Conservation (phyloP, 2,329 filamentous ascomycete species). For the Aspergillus clavatus region DNA sequence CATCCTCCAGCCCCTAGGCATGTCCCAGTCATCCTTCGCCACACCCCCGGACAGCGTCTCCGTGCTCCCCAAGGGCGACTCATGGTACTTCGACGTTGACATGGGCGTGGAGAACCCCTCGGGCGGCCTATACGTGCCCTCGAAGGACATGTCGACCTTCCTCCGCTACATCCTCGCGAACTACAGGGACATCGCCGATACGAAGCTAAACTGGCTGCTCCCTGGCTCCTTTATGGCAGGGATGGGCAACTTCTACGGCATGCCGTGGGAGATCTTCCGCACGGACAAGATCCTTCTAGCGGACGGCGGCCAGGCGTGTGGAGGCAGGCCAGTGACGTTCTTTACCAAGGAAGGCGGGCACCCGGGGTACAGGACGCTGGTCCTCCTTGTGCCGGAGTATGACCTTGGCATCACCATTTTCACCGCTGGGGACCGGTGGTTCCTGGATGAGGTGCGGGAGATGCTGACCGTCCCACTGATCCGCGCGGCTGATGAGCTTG, state of each 20-base stretch:
- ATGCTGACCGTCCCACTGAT: constrained; percentile 15
- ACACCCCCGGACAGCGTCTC: not conserved
- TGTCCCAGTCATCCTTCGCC: constrained; percentile 7
- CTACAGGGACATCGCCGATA: constrained; percentile 38
- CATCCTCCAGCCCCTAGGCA: constrained; percentile 16
- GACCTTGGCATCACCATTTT: constrained; percentile 42
- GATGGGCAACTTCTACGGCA: constrained; percentile 40
- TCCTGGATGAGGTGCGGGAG: constrained; percentile 9
- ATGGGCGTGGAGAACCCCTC: constrained; percentile 8
- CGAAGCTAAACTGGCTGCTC: constrained; percentile 42
- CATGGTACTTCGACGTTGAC: constrained; percentile 23
- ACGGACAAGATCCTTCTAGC: constrained; percentile 35
- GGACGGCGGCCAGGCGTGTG: constrained; percentile 24
- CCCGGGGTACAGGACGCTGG: constrained; percentile 39
- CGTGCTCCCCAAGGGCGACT: constrained; percentile 10
- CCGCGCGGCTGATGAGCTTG: constrained; percentile 15
- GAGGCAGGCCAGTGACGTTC: constrained; percentile 34
- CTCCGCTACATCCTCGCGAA: constrained; percentile 41
- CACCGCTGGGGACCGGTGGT: constrained; percentile 15
- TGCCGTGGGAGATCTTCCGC: constrained; percentile 47
- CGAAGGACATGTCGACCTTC: constrained; percentile 41
- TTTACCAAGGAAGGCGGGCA: constrained; percentile 44
- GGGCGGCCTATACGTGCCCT: constrained; percentile 42
- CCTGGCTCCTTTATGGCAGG: constrained; percentile 36
- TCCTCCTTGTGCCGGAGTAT: constrained; percentile 42